These are phyloP conservation scores for Raphanus hybrid DNA, from an alignment of 441 rosid species.

Conservation along the genomic window DNA sequence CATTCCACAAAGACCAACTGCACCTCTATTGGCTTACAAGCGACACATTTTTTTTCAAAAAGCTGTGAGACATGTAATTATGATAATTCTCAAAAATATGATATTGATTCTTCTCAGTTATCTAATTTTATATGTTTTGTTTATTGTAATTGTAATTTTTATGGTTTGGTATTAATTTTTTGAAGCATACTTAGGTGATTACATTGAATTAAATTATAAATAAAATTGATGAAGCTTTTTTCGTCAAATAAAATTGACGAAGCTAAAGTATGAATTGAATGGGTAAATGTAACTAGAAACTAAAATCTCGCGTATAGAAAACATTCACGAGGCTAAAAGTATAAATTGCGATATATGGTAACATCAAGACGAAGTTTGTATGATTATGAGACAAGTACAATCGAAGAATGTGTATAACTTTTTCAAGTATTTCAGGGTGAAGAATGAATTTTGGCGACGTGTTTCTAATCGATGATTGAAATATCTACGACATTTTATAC, in stretches of 20 bases:
- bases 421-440: background rate
- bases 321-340: background rate
- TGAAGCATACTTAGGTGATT: background rate
- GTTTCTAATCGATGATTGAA: background rate
- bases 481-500: conserved; percentile 18
- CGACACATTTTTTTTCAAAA: too few relatives aligned
- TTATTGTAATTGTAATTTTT: too few relatives aligned
- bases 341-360: background rate
- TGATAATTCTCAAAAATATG: too few relatives aligned
- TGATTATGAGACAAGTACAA: background rate
- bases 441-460: conserved; percentile 5
- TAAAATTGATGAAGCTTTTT: background rate
- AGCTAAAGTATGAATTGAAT: background rate
- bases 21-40: too few relatives aligned
- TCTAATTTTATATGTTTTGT: too few relatives aligned
- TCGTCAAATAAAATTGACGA: background rate
- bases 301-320: background rate
- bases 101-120: too few relatives aligned
- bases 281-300: background rate
- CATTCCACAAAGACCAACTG: too few relatives aligned
- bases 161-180: background rate
- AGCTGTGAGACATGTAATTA: too few relatives aligned
- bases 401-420: background rate
- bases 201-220: background rate
- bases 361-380: conserved; percentile 9